These are phyloP conservation scores for Blastocystis sp. DNA, from an alignment of 352 stramenopile genomes.

Conservation along the genomic window DNA sequence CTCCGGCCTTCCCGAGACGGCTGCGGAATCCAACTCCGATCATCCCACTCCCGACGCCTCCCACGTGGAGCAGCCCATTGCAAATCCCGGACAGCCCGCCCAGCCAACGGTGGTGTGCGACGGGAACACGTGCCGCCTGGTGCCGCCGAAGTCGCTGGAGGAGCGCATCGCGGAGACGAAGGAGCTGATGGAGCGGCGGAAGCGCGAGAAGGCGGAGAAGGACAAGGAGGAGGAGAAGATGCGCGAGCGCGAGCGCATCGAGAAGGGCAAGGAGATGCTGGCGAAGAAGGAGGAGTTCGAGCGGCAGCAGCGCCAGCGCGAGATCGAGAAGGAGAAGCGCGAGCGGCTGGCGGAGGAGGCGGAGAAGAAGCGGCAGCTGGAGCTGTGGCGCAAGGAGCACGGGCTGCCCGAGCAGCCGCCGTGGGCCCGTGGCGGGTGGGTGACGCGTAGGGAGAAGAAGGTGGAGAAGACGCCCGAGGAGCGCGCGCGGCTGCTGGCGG, in stretches of 20 bases:
- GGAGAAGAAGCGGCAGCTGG: conserved; percentile 45
- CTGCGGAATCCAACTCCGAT: too few species aligned
- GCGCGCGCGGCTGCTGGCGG: conserved; percentile 13
- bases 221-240: conserved; percentile 22
- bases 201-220: background rate
- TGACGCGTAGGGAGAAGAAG: background rate
- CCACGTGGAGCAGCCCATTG: background rate
- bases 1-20: background rate
- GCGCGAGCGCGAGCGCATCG: conserved; percentile 38
- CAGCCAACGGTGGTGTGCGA: conserved; percentile 33
- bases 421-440: background rate
- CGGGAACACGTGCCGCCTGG: conserved; percentile 28
- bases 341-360: conserved; percentile 26
- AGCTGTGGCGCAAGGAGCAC: conserved; percentile 51
- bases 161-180: conserved; percentile 11
- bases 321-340: conserved; percentile 42
- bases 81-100: background rate
- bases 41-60: background rate
- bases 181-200: background rate
- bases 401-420: background rate
- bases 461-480: conserved; percentile 52
- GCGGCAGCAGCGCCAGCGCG: background rate
- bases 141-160: conserved; percentile 4
- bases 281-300: conserved; percentile 21
- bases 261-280: conserved; percentile 35